phyloP scores from a whole-genome alignment of 1,284 basidiomycete genomes.

The Psilocybe mexicana region DNA sequence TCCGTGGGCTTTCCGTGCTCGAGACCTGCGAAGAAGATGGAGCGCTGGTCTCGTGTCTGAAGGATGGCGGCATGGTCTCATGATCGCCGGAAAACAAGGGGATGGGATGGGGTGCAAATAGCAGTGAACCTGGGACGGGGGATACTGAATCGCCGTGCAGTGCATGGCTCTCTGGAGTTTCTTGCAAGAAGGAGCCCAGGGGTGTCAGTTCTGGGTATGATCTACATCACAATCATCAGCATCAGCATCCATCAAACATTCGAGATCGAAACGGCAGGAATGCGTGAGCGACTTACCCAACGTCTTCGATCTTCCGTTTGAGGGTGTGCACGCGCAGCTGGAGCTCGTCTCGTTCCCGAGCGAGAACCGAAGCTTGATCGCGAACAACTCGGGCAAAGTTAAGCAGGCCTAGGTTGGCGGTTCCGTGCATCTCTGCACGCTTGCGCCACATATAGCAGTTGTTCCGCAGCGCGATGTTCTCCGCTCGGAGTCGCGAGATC shows the following conservation, averaged over 20 bases:
- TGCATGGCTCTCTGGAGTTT: neutral
- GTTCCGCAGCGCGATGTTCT: conserved; percentile 48
- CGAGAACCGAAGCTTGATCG: conserved; percentile 47
- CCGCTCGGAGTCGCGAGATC: conserved; percentile 47
- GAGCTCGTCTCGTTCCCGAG: conserved; percentile 43
- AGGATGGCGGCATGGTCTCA: neutral
- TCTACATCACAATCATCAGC: conserved; percentile 1
- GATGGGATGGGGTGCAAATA: conserved; percentile 17
- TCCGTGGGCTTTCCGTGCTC: conserved; percentile 2
- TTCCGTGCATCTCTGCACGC: conserved; percentile 56
- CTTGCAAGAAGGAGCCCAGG: conserved; percentile 4
- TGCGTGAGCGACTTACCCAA: conserved; percentile 8
- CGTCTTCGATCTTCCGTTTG: conserved; percentile 28
- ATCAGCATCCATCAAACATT: neutral
- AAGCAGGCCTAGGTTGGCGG: conserved; percentile 53
- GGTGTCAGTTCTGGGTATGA: conserved; percentile 7
- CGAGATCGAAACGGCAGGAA: neutral
- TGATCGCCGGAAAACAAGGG: neutral
- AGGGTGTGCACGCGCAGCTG: conserved; percentile 23
- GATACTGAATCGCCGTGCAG: neutral
- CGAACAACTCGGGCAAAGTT: conserved; percentile 48
- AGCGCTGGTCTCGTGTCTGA: neutral
- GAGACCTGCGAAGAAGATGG: neutral
- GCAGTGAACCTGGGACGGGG: conserved; percentile 16
- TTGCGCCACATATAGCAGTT: conserved; percentile 56